Conservation (phyloP, 495 filamentous ascomycete genomes). For the Aspergillus indologenus region DNA sequence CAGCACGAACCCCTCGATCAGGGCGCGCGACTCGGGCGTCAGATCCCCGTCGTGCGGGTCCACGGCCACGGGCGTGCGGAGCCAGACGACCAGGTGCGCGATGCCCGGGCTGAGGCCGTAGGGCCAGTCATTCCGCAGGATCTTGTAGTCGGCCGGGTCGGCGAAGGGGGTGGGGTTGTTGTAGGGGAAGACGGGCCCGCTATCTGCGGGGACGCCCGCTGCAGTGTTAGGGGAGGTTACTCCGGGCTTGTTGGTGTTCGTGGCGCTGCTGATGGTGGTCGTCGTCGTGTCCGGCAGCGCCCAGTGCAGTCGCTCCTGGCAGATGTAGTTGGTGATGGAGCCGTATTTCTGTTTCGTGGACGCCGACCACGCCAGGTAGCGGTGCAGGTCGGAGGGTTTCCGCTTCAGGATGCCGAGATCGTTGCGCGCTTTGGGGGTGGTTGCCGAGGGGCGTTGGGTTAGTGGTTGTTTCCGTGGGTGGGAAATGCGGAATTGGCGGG, state of each 20-base stretch:
- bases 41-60: conserved; percentile 63
- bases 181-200: conserved; percentile 30
- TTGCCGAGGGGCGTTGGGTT: conserved; percentile 6
- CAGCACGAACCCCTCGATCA: conserved; percentile 65
- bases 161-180: conserved; percentile 59
- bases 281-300: conserved; percentile 24
- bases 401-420: conserved; percentile 74
- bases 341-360: conserved; percentile 70
- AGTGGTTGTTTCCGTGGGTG: neutral
- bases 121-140: conserved; percentile 88
- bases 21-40: conserved; percentile 59
- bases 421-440: conserved; percentile 59
- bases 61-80: conserved; percentile 51
- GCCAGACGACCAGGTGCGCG: conserved; percentile 58
- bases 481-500: neutral
- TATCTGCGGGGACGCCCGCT: conserved; percentile 13
- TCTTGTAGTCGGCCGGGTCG: conserved; percentile 66
- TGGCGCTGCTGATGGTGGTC: too few species aligned
- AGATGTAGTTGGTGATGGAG: conserved; percentile 71
- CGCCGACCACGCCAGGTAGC: conserved; percentile 77
- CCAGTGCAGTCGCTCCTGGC: conserved; percentile 73
- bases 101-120: conserved; percentile 74
- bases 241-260: too few species aligned
- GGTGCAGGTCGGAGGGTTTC: conserved; percentile 75
- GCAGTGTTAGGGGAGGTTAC: too few species aligned